phyloP scores from a whole-genome alignment of 139 green algal genomes.

The Astrephomene gubernaculifera region DNA sequence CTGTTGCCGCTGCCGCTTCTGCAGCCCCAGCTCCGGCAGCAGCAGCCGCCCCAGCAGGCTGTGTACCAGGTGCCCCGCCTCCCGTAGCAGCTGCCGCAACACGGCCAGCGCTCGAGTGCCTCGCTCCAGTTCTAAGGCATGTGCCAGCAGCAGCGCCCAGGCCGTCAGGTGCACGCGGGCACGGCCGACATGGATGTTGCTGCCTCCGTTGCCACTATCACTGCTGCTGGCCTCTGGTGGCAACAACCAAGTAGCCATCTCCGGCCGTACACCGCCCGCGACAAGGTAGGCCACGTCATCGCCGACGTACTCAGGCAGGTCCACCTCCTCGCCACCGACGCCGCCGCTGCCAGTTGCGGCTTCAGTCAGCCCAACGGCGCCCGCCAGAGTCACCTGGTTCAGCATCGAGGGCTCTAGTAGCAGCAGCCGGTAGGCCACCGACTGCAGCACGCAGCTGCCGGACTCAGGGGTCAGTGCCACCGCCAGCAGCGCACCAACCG shows the following conservation, averaged over 20 bases:
- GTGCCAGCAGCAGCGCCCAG: constrained; percentile 67
- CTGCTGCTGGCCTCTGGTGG: background rate
- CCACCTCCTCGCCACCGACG: background rate
- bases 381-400: constrained; percentile 9
- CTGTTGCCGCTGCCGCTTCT: constrained; percentile 36
- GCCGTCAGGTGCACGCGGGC: constrained; percentile 44
- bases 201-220: background rate
- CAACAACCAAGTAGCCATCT: constrained; percentile 54
- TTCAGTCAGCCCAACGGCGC: background rate
- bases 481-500: constrained; percentile 45
- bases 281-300: constrained; percentile 50
- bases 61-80: constrained; percentile 25
- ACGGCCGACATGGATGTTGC: background rate
- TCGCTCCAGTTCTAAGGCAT: constrained; percentile 42
- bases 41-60: constrained; percentile 29
- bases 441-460: constrained; percentile 37
- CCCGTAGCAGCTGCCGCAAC: constrained; percentile 16
- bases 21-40: constrained; percentile 25
- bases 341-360: background rate
- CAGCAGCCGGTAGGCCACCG: constrained; percentile 50
- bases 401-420: constrained; percentile 40
- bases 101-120: background rate
- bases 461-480: constrained; percentile 26
- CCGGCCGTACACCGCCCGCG: constrained; percentile 48
- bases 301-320: constrained; percentile 53